phyloP scores from a whole-genome alignment of 768 basidiomycete species.

The Plicaturopsis crispa region DNA sequence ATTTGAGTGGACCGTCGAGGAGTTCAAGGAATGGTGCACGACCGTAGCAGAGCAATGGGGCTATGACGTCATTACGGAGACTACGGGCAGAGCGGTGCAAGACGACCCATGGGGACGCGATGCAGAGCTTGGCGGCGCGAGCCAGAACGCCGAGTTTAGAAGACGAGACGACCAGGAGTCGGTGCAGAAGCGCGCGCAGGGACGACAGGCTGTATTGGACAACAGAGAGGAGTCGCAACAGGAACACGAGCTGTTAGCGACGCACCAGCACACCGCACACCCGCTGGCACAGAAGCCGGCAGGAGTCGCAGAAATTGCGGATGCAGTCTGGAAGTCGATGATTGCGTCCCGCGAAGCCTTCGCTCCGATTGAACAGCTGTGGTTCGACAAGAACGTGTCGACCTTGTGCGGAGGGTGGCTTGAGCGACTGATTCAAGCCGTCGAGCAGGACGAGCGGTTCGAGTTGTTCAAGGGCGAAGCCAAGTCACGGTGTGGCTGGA shows the following conservation, averaged over 20 bases:
- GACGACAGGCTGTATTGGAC: conserved; percentile 18
- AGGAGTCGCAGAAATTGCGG: conserved; percentile 38
- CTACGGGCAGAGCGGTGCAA: conserved; percentile 53
- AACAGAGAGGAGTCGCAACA: conserved; percentile 3
- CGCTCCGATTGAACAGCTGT: conserved; percentile 35
- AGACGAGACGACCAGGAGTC: conserved; percentile 30
- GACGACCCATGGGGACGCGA: conserved; percentile 71
- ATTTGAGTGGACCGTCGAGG: conserved; percentile 80
- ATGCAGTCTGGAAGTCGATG: conserved; percentile 44
- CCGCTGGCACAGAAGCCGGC: conserved; percentile 33
- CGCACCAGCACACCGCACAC: conserved; percentile 46
- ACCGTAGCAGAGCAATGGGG: conserved; percentile 58
- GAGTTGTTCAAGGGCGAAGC: conserved; percentile 12
- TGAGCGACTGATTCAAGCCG: conserved; percentile 17
- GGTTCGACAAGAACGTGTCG: conserved; percentile 35
- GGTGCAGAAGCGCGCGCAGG: conserved; percentile 15
- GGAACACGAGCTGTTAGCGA: conserved; percentile 40
- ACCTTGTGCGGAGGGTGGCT: conserved; percentile 26
- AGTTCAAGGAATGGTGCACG: conserved; percentile 62
- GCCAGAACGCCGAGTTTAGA: conserved; percentile 58
- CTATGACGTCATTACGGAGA: conserved; percentile 52
- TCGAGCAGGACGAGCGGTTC: conserved; percentile 17
- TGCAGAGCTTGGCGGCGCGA: conserved; percentile 54
- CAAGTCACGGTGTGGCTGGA: conserved; percentile 20
- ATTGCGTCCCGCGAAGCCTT: conserved; percentile 41